phyloP scores from a whole-genome alignment of 1,139 yeast species.

The Debaryomyces coudertii region DNA sequence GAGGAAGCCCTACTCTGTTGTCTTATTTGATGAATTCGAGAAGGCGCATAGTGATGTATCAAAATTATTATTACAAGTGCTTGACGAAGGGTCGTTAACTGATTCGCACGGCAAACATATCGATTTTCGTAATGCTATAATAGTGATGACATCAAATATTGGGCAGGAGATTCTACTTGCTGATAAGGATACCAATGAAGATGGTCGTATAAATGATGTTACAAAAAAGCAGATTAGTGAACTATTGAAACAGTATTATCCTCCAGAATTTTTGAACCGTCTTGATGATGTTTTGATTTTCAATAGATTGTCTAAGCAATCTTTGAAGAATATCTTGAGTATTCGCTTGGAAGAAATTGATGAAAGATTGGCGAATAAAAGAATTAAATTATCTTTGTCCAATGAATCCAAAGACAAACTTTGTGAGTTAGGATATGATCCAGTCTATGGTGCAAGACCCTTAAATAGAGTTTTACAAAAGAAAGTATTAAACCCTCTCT shows the following conservation, averaged over 20 bases:
- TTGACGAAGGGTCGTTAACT: constrained; percentile 92
- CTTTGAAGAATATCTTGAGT: constrained; percentile 78
- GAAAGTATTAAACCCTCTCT: constrained; percentile 81
- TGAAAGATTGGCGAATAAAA: constrained; percentile 74
- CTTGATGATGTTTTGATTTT: constrained; percentile 89
- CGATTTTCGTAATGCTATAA: constrained; percentile 90
- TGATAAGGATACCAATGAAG: constrained; percentile 50
- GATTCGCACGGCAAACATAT: constrained; percentile 94
- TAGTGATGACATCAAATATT: constrained; percentile 96
- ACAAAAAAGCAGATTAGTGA: constrained; percentile 64
- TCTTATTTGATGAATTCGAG: constrained; percentile 93
- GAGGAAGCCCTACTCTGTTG: constrained; percentile 91
- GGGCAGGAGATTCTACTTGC: constrained; percentile 86
- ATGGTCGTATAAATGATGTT: constrained; percentile 51
- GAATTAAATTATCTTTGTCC: constrained; percentile 64
- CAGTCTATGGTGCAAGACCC: constrained; percentile 93
- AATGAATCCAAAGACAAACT: constrained; percentile 74
- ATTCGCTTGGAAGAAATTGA: constrained; percentile 80
- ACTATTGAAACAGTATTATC: constrained; percentile 69
- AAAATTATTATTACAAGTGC: constrained; percentile 82
- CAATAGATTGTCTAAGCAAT: constrained; percentile 78
- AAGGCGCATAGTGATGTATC: constrained; percentile 95
- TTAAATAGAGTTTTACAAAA: constrained; percentile 87
- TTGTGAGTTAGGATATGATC: constrained; percentile 86
- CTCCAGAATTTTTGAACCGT: constrained; percentile 94